These are phyloP conservation scores for Blakeslea trispora DNA, from an alignment of 371 early-diverging fungal species.

Conservation along the genomic window DNA sequence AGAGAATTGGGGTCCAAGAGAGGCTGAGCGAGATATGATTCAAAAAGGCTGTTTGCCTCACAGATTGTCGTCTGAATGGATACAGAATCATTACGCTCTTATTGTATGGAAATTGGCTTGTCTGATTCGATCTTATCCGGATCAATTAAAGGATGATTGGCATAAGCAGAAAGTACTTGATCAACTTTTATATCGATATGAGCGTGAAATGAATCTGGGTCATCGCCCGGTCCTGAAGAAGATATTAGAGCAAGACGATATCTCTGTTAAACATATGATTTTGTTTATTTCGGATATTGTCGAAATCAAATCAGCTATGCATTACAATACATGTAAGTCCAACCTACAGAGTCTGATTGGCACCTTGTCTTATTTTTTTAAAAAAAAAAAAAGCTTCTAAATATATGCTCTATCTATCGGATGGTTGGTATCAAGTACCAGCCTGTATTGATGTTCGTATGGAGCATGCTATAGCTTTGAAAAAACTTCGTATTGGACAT, in stretches of 20 bases:
- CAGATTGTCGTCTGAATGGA: conserved; percentile 57
- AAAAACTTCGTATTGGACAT: conserved; percentile 59
- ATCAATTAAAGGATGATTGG: conserved; percentile 45
- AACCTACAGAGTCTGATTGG: no score
- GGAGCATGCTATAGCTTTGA: conserved; percentile 41
- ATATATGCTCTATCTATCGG: conserved; percentile 59
- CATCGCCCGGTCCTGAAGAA: conserved; percentile 68
- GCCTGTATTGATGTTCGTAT: conserved; percentile 62
- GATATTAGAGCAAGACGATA: conserved; percentile 72
- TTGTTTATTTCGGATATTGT: conserved; percentile 64
- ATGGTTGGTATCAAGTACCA: conserved; percentile 78
- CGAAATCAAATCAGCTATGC: conserved; percentile 3
- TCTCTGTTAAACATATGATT: conserved; percentile 63
- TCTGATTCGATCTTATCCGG: conserved; percentile 61
- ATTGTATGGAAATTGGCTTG: conserved; percentile 78
- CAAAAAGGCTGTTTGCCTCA: conserved; percentile 42
- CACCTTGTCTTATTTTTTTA: not conserved
- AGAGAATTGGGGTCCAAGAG: conserved; percentile 45
- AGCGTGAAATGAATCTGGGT: conserved; percentile 68
- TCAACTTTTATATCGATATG: conserved; percentile 70
- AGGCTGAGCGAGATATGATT: conserved; percentile 45
- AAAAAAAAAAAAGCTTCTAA: conserved; percentile 12
- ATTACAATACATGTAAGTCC: conserved; percentile 23
- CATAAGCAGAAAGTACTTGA: conserved; percentile 47
- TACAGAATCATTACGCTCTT: conserved; percentile 69